Base-by-base conservation (phyloP, 345 rosid species). In the Viola odorata region DNA sequence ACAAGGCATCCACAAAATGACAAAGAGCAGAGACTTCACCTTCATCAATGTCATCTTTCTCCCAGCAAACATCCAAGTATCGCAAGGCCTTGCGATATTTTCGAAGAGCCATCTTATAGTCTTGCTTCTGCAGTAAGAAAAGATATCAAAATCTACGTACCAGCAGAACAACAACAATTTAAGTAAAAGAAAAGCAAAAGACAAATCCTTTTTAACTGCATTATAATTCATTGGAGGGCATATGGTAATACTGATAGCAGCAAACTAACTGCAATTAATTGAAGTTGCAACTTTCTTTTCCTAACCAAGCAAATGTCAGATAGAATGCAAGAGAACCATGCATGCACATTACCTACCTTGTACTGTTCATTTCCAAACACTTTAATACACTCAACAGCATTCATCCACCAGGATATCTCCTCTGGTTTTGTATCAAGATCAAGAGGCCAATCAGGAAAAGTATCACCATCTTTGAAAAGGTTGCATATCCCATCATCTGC, bases 1-100 rank as follows among this genome's bases (percentile, higher is more conserved):
- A 10, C 12, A 54, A 17, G 50, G 13, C 10, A 11, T 44, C 40
- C 44, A 12, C 32, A 41, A 13, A 41, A 15, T 23, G 14, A 10
- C 13, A 23, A 6, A 23, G 50, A 58, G 32, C 12, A 53, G n/a
- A 47, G 40, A 60, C 37, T 15, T 11, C 4, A 85, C 98, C 96
- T 82, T 85, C 87, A 55, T 91, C 90, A 52, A 88, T 91, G 59
- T 82, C 96, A 0, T 88, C 92, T 66, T 91, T 83, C 86, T 88
- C 96, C 98, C 96, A 91, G 81, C 95, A 85, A 65, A 85, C 71
- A 77, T 91, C 96, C 66, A 91, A 71, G 64, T 85, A 88, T 9
- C 84, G 86, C 62, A 88, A 65, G 67, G 88, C 91, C 81, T 91
- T 91, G 10, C 89, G 81, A 66, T 91, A 88, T 79, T 91, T 91